Percentiles rank a stretch among this genome's conserved stretches.
Evolutionary conservation across 768 basidiomycete genomes (phyloP).

Genomic region (Coprinopsis sp.): DNA sequence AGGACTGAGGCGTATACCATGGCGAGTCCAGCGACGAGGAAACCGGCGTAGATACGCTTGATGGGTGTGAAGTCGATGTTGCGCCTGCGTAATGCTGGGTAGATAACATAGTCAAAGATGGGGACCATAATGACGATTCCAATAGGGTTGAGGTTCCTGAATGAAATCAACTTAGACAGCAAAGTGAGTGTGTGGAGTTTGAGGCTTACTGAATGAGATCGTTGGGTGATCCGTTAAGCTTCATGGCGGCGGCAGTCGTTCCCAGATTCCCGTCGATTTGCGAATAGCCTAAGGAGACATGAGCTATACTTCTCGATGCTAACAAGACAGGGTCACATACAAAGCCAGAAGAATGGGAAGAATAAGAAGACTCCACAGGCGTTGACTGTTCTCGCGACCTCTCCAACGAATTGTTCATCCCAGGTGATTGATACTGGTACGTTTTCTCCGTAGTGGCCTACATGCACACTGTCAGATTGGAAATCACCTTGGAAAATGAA

Average conservation of each 20-base stretch:
- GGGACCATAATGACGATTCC: conserved; percentile 46
- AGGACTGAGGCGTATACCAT: conserved; percentile 51
- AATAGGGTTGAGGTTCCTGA: conserved; percentile 45
- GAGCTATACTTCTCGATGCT: neutral
- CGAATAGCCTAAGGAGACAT: conserved; percentile 34
- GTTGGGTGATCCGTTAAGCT: conserved; percentile 41
- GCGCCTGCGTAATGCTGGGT: conserved; percentile 41
- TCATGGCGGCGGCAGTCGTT: conserved; percentile 48
- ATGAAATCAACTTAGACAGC: neutral
- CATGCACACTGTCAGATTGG: no score
- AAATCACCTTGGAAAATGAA: no score
- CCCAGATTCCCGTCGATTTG: conserved; percentile 50
- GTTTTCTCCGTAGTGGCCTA: conserved; percentile 27
- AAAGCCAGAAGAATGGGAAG: conserved; percentile 51
- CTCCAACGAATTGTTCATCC: conserved; percentile 54
- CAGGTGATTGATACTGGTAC: conserved; percentile 40
- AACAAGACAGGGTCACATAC: conserved; percentile 15
- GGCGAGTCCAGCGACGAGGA: conserved; percentile 46
- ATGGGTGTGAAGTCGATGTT: conserved; percentile 50
- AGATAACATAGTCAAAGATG: conserved; percentile 45
- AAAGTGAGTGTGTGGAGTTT: neutral
- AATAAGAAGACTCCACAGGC: conserved; percentile 46
- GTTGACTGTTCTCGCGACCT: conserved; percentile 43
- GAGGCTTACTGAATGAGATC: conserved; percentile 41
- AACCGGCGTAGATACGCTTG: conserved; percentile 48